These are phyloP conservation scores for Chlorella sp. DNA, from an alignment of 139 green algal species.

Conservation along the genomic window DNA sequence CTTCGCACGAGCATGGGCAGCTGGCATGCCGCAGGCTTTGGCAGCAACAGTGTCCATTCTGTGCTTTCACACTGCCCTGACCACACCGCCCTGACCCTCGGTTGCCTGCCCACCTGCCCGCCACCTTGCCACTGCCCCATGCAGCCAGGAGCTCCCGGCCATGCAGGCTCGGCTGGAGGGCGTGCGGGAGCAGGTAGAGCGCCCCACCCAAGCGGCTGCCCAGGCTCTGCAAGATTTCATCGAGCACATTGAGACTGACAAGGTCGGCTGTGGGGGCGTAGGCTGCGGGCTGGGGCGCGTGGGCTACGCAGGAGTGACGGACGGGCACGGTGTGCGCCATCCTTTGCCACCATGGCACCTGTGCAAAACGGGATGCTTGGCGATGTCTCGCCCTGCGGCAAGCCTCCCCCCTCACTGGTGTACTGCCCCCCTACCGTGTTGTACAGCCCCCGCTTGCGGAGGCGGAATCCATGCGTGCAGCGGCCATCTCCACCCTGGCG, in stretches of 20 bases:
- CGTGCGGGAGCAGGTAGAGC: slow-evolving; percentile 15
- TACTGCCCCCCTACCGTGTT: not conserved
- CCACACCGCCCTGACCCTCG: not conserved
- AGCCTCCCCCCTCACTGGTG: not conserved
- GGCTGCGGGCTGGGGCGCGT: too few species aligned
- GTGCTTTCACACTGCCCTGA: not conserved
- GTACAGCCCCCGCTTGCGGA: not conserved
- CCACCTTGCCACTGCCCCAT: not conserved
- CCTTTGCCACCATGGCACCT: too few species aligned
- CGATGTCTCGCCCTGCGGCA: not conserved
- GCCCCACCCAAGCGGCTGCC: not conserved
- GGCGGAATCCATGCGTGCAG: not conserved
- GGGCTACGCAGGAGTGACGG: too few species aligned
- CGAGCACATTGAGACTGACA: not conserved
- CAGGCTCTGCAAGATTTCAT: slow-evolving; percentile 8
- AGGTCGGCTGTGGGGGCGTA: not conserved
- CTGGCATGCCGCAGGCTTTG: too few species aligned
- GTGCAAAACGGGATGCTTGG: too few species aligned
- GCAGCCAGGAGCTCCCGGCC: slow-evolving; percentile 21
- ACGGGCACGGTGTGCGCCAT: too few species aligned
- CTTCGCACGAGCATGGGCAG: too few species aligned
- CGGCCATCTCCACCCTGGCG: not conserved
- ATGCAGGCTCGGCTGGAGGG: slow-evolving; percentile 12
- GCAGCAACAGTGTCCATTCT: too few species aligned
- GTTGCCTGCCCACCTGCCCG: not conserved